Evolutionary conservation across 1,284 basidiomycete genomes (phyloP), one percentile per base, ranked within the genome.

Genomic region (Trametes sp.): DNA sequence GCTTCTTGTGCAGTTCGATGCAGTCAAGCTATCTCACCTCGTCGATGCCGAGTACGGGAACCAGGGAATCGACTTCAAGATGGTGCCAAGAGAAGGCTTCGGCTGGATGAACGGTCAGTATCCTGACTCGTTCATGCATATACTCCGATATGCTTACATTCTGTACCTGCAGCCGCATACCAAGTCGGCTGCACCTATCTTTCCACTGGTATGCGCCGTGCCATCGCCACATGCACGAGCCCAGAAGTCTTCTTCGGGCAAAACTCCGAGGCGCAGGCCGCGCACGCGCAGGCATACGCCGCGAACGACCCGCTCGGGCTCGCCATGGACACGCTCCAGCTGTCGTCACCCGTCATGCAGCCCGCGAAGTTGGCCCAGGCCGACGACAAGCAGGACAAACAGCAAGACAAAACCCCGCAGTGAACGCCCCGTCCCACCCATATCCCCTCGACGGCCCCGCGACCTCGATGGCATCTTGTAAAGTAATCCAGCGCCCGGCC

Each of bases 41-140:
- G 96, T 99, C 5, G 96, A 97, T 73, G 97, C 97, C 48, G 97
- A 99, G 80, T 98, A 98, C 76, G 98, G 97, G 14, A 99, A 98
- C 78, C 97, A 99, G 77, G 97, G 97, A 57, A 85, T 96, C 70
- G 96, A 98, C 80, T 98, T 98, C 81, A 94, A 95, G 82, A 92
- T 95, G 84, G 90, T 98, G 36, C 95, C 95, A 54, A 85, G 95
- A 24, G 97, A 98, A 80, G 97, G 97, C 57, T 99, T 99, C 73
- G 97, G 97, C 4, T 96, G 95, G 95, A 96, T 95, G 91, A 96
- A 96, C 68, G 84, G 93, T 93, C 69, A 61, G 85, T 33, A 21
- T 28, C n/a, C 35, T 21, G 19, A 56, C 28, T 57, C 49, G 33
- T 58, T 4, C 44, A 33, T 54, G 50, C 28, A 50, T 55, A 45